Evolutionary conservation across 2,329 filamentous ascomycete genomes (phyloP), one percentile per base, ranked within the genome.

Genomic region (Eutypa lata): DNA sequence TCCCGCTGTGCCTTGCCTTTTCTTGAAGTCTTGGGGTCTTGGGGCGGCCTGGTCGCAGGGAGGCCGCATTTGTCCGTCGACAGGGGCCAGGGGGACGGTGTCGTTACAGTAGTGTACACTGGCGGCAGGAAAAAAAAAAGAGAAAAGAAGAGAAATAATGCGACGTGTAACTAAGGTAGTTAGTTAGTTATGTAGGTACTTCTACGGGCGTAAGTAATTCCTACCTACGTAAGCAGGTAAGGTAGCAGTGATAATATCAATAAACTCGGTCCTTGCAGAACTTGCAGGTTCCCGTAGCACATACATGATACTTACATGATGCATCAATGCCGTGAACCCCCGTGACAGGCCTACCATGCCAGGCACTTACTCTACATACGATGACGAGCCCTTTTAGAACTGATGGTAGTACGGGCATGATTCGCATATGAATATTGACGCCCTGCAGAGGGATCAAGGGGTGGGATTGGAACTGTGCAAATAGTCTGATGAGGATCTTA

Each of bases 301-400:
- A 57, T 62, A 62, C 60, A 64, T 61, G 45, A 49, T 53, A 60
- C 53, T 53, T 64, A 65, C 42, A 45, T 45, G 42, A 45, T 62
- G 62, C 56, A 64, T 62, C 42, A 57, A 60, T 64, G 62, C 59
- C 57, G 61, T 64, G 57, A 57, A 57, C 58, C 58, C n/a, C 22
- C 37, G 31, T 48, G 14, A n/a, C 5, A 26, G 16, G 19, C 22
- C 22, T 16, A 26, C 42, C 21, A 22, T 28, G 22, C n/a, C 21
- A n/a, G n/a, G 22, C 21, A 45, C 21, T 13, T 24, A 21, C 2
- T 14, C 26, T 31, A 10, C 26, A 10, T 31, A 31, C 42, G 14
- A 16, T 45, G 22, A 28, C 13, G 22, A 45, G 42, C 22, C 10
- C 42, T 24, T 45, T 24, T 45, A 13, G 21, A n/a, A 14, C 16